Evolutionary conservation across 257 asterid genomes (phyloP).

Genomic region (Solanum habrochaites): DNA sequence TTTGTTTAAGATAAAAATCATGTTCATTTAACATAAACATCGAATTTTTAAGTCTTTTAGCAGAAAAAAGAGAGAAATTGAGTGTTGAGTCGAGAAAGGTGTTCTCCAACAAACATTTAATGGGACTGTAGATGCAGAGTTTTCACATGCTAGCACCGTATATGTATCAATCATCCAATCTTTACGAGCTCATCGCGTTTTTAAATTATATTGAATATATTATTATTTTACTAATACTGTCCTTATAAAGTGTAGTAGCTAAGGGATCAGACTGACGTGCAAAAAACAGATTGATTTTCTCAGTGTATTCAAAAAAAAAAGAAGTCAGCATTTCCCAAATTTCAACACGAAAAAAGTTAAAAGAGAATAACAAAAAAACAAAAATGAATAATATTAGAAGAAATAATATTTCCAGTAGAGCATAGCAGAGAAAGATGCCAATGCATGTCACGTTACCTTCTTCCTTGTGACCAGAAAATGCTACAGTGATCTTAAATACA

Average conservation of each 20-base stretch:
- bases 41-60: not conserved
- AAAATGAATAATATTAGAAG: not conserved
- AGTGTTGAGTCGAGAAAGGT: not conserved
- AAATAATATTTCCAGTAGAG: not conserved
- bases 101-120: not conserved
- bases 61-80: not conserved
- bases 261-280: conserved; percentile 21
- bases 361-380: not conserved
- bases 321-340: conserved; percentile 16
- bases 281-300: not conserved
- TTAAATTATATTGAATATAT: not conserved
- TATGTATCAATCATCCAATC: not conserved
- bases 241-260: not conserved
- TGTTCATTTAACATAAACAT: not conserved
- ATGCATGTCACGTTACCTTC: conserved; percentile 22
- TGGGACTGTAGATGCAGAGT: not conserved
- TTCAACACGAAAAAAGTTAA: not conserved
- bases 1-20: not conserved
- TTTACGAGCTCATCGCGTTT: not conserved
- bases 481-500: not conserved
- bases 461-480: conserved; percentile 6
- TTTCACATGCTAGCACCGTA: not conserved
- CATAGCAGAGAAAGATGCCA: conserved; percentile 27
- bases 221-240: not conserved
- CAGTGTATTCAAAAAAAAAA: not conserved